Percentiles rank a stretch among this genome's conserved stretches.
These are phyloP conservation scores for Datura wrightii DNA, from an alignment of 257 asterid species.

Conservation along the genomic window DNA sequence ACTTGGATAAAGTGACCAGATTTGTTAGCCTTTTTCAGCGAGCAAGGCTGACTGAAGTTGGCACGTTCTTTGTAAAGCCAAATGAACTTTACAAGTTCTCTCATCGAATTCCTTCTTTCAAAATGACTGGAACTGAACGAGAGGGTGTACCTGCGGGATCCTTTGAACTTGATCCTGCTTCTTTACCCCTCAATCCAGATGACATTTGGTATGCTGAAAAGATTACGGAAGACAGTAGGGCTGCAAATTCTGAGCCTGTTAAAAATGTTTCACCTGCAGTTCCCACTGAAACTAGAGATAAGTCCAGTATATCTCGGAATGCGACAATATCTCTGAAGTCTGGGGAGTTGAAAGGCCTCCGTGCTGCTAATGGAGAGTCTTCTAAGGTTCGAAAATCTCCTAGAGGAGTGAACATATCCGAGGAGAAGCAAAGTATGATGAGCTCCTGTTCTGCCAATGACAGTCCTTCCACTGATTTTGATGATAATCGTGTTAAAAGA, in stretches of 20 bases:
- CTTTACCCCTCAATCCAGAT: slow-evolving; percentile 61
- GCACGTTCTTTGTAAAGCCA: slow-evolving; percentile 45
- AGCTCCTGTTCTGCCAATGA: background rate
- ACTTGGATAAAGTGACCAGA: slow-evolving; percentile 63
- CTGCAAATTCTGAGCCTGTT: slow-evolving; percentile 33
- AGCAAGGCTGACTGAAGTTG: slow-evolving; percentile 36
- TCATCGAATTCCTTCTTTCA: slow-evolving; percentile 58
- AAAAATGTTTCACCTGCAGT: slow-evolving; percentile 29
- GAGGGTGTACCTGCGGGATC: slow-evolving; percentile 75
- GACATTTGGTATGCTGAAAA: slow-evolving; percentile 54
- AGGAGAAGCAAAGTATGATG: slow-evolving; percentile 7
- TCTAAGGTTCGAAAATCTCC: slow-evolving; percentile 39
- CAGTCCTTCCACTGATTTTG: slow-evolving; percentile 11
- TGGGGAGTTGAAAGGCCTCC: slow-evolving; percentile 34
- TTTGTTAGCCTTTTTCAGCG: slow-evolving; percentile 67
- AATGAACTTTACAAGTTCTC: slow-evolving; percentile 64
- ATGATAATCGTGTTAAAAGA: slow-evolving; percentile 17
- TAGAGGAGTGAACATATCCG: slow-evolving; percentile 35
- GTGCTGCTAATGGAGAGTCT: slow-evolving; percentile 31
- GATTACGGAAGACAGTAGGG: slow-evolving; percentile 27
- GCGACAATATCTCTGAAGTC: slow-evolving; percentile 30
- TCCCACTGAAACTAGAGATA: slow-evolving; percentile 23
- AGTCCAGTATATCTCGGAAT: slow-evolving; percentile 29
- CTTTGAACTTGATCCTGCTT: slow-evolving; percentile 87
- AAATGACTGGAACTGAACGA: slow-evolving; percentile 65